Conservation (phyloP, 441 rosid species). For the Capsella rubella region DNA sequence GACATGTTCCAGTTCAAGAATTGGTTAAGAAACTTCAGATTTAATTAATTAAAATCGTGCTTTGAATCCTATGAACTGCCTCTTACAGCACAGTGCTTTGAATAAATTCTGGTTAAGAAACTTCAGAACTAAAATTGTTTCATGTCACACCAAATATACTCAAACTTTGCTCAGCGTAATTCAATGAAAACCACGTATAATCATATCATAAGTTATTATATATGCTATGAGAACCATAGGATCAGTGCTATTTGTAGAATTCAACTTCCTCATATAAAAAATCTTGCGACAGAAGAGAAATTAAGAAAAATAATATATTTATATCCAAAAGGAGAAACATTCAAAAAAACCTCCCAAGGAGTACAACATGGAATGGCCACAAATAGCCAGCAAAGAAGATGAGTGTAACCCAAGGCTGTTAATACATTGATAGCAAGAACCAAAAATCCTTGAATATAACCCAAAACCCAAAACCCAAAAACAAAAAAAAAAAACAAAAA, state of each 20-base stretch:
- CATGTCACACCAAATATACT: not conserved
- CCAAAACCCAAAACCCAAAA: conserved; percentile 13
- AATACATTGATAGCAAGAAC: conserved; percentile 39
- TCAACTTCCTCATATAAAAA: not conserved
- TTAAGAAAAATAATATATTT: conserved; percentile 22
- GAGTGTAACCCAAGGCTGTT: conserved; percentile 40
- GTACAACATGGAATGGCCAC: conserved; percentile 40
- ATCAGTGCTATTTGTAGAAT: not conserved
- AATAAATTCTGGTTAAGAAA: not conserved
- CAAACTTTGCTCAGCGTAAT: not conserved
- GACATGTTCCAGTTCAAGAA: not conserved
- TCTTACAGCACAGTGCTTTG: not conserved
- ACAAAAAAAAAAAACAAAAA: not conserved
- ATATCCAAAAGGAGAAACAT: conserved; percentile 38
- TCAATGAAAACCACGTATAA: not conserved
- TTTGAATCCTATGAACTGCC: not conserved
- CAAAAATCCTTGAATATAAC: conserved; percentile 46
- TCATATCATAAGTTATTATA: not conserved
- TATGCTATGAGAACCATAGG: not conserved
- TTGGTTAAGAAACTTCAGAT: too few species aligned
- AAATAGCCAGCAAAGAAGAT: conserved; percentile 28
- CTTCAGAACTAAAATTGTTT: not conserved
- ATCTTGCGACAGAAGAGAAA: not conserved
- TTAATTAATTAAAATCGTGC: too few species aligned
- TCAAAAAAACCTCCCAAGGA: conserved; percentile 31